Conservation (phyloP, 2,329 filamentous ascomycete species). For the Furcasterigmium sp. region DNA sequence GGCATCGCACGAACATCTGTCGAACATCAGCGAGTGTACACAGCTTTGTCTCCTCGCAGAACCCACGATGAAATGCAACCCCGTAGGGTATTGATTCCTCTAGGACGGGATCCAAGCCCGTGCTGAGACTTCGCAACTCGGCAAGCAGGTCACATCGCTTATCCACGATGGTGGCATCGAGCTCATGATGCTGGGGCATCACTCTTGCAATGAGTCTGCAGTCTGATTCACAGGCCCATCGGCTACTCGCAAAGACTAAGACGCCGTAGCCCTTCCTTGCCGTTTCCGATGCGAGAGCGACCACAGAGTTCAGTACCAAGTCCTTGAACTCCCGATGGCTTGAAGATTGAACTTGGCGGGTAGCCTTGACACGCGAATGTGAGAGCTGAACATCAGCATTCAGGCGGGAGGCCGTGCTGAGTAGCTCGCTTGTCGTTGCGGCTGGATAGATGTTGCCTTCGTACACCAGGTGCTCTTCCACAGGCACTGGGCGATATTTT, state of each 20-base stretch:
- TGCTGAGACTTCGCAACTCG: conserved; percentile 59
- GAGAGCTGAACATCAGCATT: conserved; percentile 24
- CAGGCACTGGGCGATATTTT: conserved; percentile 67
- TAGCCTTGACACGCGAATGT: conserved; percentile 28
- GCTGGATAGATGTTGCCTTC: conserved; percentile 63
- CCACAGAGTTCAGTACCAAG: conserved; percentile 63
- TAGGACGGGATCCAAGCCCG: conserved; percentile 61
- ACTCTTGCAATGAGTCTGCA: conserved; percentile 63
- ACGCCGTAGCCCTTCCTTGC: conserved; percentile 64
- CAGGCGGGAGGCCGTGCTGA: conserved; percentile 52
- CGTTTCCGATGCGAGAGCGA: conserved; percentile 65
- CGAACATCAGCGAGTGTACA: not conserved
- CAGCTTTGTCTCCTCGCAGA: not conserved
- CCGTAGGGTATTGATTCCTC: conserved; percentile 60
- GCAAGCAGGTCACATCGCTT: conserved; percentile 59
- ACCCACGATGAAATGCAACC: conserved; percentile 69
- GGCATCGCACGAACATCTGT: conserved; percentile 35
- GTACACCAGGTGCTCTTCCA: conserved; percentile 70
- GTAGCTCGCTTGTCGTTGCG: conserved; percentile 47
- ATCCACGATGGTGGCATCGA: conserved; percentile 44
- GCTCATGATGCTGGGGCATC: conserved; percentile 46
- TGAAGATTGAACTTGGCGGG: conserved; percentile 49
- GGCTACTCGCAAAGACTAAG: conserved; percentile 69
- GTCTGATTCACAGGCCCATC: conserved; percentile 61
- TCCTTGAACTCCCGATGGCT: conserved; percentile 57